Evolutionary conservation across 192 early-diverging fungal genomes (phyloP), one percentile per base, ranked within the genome.

Genomic region (Gamsiella multidivaricata): DNA sequence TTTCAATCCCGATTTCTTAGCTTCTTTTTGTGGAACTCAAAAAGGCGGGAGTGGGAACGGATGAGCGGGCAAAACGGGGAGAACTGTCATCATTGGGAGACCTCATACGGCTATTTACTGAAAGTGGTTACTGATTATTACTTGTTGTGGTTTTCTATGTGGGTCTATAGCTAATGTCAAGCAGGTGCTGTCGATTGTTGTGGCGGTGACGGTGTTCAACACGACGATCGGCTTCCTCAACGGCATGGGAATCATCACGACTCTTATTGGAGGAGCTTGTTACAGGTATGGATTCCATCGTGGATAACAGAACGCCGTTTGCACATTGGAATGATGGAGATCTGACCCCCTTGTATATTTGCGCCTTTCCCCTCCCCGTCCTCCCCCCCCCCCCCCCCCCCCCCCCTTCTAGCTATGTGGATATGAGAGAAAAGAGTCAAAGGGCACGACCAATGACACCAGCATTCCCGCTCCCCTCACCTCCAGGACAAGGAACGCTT

Each of bases 161-260:
- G n/a, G n/a, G n/a, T n/a, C n/a, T 47, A 28, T 69, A 88, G 88
- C 83, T 32, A 92, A 93, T 62, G 90, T 92, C 20, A 92, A 92
- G 80, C 91, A 92, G 67, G 91, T 89, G 3, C 82, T 92, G 6
- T 89, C 89, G 33, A 90, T 91, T 64, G 76, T 88, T 42, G 65
- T 88, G 31, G 80, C 85, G 5, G 90, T 91, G 7, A 82, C 82
- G 9, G 86, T 88, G 26, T 92, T 87, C 51, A 84, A 83, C 54
- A 81, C 89, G 1, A 82, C 70, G 53, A 88, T 85, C 53, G 91
- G 81, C 4, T 64, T 84, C 46, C 80, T 85, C 10, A 90, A 92
- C 47, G 81, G 69, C 12, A 33, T 80, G 10, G 91, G 89, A 15
- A 94, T 88, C 28, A 58, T 87, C 17, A 82, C 92, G 57, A 90